Evolutionary conservation across 176 grass and related monocot genomes (phyloP).

Genomic region (Thinopyrum elongatum): DNA sequence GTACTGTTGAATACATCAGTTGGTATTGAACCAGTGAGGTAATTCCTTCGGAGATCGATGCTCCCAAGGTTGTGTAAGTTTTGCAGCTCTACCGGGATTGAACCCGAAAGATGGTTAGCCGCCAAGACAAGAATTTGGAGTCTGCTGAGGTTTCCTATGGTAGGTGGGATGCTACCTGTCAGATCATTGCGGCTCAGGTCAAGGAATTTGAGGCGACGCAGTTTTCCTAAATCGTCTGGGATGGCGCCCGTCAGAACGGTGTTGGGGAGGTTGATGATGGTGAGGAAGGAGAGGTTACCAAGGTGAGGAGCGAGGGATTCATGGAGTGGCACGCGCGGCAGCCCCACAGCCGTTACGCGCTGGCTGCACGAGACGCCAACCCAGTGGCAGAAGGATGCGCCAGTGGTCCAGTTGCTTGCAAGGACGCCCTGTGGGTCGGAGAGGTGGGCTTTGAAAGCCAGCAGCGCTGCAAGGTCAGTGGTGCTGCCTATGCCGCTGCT

Average conservation of each 20-base stretch:
- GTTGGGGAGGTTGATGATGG: not conserved
- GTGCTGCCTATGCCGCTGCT: not conserved
- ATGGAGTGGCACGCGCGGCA: not conserved
- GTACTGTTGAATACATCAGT: not conserved
- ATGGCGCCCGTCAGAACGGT: not conserved
- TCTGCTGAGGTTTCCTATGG: not conserved
- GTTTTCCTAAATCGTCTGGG: not conserved
- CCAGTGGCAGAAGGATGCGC: not conserved
- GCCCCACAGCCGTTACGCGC: not conserved
- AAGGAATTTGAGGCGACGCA: not conserved
- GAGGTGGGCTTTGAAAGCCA: slow-evolving; percentile 13
- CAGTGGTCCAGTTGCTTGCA: not conserved
- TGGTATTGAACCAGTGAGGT: not conserved
- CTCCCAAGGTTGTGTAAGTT: not conserved
- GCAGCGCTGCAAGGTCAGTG: not conserved
- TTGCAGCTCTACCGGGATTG: not conserved
- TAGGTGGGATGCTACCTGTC: not conserved
- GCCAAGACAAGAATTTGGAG: not conserved
- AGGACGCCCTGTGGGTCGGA: not conserved
- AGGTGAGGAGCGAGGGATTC: slow-evolving; percentile 1
- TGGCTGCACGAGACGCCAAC: not conserved
- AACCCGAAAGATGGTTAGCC: not conserved
- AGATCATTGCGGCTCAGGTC: not conserved
- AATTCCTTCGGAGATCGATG: not conserved
- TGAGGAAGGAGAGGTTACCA: slow-evolving; percentile 31